Percentiles rank a stretch among this genome's conserved stretches.
Conservation (phyloP, 495 filamentous ascomycete genomes). For the Chaetomium cochliodes region DNA sequence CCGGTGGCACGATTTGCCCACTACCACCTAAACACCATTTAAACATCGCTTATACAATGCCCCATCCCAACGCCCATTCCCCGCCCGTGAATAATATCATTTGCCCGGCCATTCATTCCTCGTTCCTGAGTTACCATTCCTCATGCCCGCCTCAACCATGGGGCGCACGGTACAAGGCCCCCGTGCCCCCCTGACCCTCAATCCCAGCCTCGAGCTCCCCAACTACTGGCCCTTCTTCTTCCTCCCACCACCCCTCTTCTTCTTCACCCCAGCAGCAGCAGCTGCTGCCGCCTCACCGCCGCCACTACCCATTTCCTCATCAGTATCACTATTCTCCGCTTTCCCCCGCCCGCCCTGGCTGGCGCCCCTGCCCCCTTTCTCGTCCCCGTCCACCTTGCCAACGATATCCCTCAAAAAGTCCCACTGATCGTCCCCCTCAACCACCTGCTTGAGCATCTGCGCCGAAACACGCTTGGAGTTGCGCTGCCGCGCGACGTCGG, state of each 20-base stretch:
- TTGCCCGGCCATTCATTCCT: background rate
- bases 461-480: constrained; percentile 87
- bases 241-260: constrained; percentile 43
- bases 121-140: background rate
- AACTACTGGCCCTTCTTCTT: constrained; percentile 45
- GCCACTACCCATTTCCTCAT: constrained; percentile 31
- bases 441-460: constrained; percentile 84
- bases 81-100: constrained; percentile 10
- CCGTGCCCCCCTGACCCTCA: background rate
- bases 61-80: constrained; percentile 3
- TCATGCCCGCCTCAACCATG: background rate
- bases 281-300: constrained; percentile 12
- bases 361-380: constrained; percentile 33
- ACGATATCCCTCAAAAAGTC: constrained; percentile 95
- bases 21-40: constrained; percentile 1
- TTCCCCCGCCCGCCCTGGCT: constrained; percentile 29
- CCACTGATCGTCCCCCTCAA: constrained; percentile 80
- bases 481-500: constrained; percentile 74
- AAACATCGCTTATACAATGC: background rate
- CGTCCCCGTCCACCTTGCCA: constrained; percentile 72
- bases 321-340: constrained; percentile 44
- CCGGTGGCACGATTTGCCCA: background rate
- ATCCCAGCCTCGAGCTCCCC: background rate
- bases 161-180: background rate
- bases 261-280: constrained; percentile 40